These are phyloP conservation scores for Penicillium sp. DNA, from an alignment of 2,329 filamentous ascomycete genomes.

Conservation along the genomic window DNA sequence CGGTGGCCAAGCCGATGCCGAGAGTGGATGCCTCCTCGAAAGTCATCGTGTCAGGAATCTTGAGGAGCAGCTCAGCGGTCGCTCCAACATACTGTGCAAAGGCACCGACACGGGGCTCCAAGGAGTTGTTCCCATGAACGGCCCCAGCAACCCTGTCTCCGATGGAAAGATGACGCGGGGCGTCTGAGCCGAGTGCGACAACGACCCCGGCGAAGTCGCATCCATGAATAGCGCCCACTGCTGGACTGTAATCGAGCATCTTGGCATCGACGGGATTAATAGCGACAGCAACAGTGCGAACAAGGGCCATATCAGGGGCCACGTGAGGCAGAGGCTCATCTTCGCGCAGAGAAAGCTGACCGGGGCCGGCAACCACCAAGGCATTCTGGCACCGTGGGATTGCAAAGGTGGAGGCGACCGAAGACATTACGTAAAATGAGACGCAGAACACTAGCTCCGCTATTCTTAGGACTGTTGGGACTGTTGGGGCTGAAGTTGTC, in stretches of 20 bases:
- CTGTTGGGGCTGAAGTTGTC: too few relatives aligned
- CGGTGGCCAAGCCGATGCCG: neutral
- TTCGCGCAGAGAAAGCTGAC: conserved; percentile 3
- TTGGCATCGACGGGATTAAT: conserved; percentile 20
- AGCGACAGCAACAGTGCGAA: conserved; percentile 8
- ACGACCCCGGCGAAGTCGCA: conserved; percentile 13
- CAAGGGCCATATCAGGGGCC: conserved; percentile 4
- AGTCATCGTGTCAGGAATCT: neutral
- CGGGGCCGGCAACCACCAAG: conserved; percentile 3
- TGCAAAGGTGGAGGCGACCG: too few relatives aligned
- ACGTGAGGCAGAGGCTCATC: neutral
- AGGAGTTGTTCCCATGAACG: conserved; percentile 5
- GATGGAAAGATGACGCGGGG: conserved; percentile 11
- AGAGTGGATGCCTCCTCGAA: neutral
- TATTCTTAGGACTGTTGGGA: too few relatives aligned
- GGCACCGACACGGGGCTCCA: neutral
- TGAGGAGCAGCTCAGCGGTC: neutral
- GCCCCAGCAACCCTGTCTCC: conserved; percentile 11
- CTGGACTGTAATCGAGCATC: conserved; percentile 3
- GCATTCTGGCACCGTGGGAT: neutral
- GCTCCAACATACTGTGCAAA: neutral
- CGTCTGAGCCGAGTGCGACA: conserved; percentile 12
- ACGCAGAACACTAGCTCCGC: too few relatives aligned
- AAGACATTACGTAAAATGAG: too few relatives aligned
- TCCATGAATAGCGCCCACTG: conserved; percentile 9